Evolutionary conservation across 345 rosid species (phyloP).

Genomic region (Heritiera fomes): DNA sequence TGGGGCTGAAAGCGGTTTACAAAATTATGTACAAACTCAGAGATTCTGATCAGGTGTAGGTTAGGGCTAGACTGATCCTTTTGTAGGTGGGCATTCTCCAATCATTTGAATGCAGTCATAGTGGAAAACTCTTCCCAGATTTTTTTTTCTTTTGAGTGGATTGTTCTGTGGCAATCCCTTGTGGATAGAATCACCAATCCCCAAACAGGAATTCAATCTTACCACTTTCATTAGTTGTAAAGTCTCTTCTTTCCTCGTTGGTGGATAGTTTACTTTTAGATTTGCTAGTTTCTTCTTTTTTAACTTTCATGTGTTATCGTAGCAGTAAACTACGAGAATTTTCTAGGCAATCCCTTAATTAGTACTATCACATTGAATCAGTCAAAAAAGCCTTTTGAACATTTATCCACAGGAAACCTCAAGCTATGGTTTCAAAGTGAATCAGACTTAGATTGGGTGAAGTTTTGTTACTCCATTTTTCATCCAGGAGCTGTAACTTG

Average conservation of each 20-base stretch:
- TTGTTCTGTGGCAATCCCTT: background rate
- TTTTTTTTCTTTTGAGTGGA: background rate
- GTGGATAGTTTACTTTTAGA: background rate
- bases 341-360: background rate
- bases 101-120: constrained; percentile 9
- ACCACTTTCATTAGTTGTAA: background rate
- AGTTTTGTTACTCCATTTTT: too few relatives aligned
- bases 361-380: background rate
- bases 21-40: constrained; percentile 8
- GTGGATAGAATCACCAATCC: background rate
- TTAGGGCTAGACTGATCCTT: constrained; percentile 13
- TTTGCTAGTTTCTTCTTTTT: background rate
- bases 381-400: background rate
- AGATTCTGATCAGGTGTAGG: constrained; percentile 14
- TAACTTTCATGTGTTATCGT: background rate
- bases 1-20: background rate
- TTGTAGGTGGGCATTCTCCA: constrained; percentile 21
- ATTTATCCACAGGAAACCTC: background rate
- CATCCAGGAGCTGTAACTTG: too few relatives aligned
- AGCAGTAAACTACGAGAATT: background rate
- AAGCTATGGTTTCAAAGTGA: too few relatives aligned
- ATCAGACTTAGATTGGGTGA: too few relatives aligned
- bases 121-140: background rate
- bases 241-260: background rate
- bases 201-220: background rate